Base-by-base conservation (phyloP, 768 basidiomycete genomes). In the Trametes maxima region DNA sequence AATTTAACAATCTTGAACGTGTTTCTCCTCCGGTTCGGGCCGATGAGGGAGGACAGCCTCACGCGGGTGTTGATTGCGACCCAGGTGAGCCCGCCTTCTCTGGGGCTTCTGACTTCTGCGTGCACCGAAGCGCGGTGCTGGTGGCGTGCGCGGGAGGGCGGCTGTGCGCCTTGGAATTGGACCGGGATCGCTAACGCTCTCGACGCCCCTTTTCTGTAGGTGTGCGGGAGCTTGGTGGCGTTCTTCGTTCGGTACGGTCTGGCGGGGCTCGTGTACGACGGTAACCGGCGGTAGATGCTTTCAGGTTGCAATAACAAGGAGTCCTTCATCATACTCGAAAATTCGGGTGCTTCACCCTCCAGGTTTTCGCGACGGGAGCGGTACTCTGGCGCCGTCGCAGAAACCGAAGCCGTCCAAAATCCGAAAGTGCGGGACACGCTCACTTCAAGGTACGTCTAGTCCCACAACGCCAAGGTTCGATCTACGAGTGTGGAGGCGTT, bases 1-100 rank as follows among this genome's bases (percentile, higher is more conserved):
- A 99, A 99, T 73, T 75, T 98, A 62, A 99, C 97, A 0, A 87
- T 99, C 60, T 78, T 96, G 35, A 98, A 97, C 72, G 82, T 90
- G 55, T 80, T 97, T 55, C 80, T 99, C 33, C 76, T 96, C 22
- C 80, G 84, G 21, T 70, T 91, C 6, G 95, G 95, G 2, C 88
- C 92, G 14, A 91, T 95, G 89, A 80, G 80, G 59, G 97, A 99
- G 75, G 88, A 89, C 61, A 79, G 77, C 36, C 80, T 99, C 19
- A 90, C 92, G 13, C 80, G 85, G 69, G 75, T 83, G 17, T 71
- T 97, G 68, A 92, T 94, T 66, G 77, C 73, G 28, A 78, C 90
- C 16, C 96, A 98, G 81, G 89, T 90, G 52, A 64, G 56, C 48
- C n/a, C 17, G 25, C n/a, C 19, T 44, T 40, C 49, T 19, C 10